Conservation (phyloP, 75 land plant species). For the Picea glauca region DNA sequence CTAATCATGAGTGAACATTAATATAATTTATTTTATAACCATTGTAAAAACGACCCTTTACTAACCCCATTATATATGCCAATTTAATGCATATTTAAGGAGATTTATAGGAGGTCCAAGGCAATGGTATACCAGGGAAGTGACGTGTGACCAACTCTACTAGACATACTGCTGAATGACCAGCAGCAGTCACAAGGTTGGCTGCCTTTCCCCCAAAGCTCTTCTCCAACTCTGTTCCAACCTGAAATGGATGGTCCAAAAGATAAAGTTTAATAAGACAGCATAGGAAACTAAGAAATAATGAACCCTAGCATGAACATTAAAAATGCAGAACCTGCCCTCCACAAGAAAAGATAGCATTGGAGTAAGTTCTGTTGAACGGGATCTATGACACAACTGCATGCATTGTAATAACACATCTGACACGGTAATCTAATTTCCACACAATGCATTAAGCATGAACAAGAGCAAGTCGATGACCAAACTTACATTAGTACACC, state of each 20-base stretch:
- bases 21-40: neutral
- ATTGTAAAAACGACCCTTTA: neutral
- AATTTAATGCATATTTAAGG: neutral
- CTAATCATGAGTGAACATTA: no score
- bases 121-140: conserved; percentile 74
- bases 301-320: neutral
- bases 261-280: neutral
- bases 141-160: conserved; percentile 75
- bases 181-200: conserved; percentile 75
- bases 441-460: neutral
- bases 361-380: neutral
- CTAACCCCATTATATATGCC: neutral
- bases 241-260: conserved; percentile 37
- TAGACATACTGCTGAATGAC: conserved; percentile 77
- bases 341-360: neutral
- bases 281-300: neutral
- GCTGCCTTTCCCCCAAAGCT: conserved; percentile 84
- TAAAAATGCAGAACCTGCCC: neutral
- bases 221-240: conserved; percentile 79
- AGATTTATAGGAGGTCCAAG: neutral
- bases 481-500: neutral
- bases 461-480: neutral
- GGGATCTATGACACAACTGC: neutral
- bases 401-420: no score
- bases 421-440: no score